A percentile compares a stretch with the other conserved stretches of the same genome.
Conservation (phyloP, 2,329 filamentous ascomycete genomes). For the Aspergillus quadricinctus region DNA sequence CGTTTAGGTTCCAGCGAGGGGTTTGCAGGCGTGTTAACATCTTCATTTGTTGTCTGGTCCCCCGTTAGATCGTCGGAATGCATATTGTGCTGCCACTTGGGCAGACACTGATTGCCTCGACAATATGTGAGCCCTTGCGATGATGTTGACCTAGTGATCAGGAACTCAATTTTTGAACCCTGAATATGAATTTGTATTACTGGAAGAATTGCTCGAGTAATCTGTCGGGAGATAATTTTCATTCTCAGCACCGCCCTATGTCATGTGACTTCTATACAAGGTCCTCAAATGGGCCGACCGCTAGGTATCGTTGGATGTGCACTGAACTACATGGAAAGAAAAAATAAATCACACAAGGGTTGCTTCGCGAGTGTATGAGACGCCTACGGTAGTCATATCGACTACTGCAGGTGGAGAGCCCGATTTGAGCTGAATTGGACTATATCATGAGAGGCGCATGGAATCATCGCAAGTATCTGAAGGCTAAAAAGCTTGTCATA, state of each 20-base stretch:
- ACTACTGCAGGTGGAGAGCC: background rate
- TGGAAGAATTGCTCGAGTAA: background rate
- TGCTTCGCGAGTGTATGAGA: background rate
- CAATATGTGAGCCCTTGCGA: background rate
- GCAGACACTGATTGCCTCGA: background rate
- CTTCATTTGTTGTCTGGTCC: background rate
- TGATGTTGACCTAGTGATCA: background rate
- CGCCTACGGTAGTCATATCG: background rate
- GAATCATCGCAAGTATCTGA: background rate
- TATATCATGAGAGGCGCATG: background rate
- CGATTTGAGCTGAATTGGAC: background rate
- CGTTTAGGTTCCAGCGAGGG: conserved; percentile 2
- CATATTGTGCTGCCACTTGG: background rate
- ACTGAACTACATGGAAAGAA: background rate
- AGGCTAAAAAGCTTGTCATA: background rate
- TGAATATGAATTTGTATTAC: background rate
- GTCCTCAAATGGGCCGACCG: background rate
- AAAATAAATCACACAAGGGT: background rate
- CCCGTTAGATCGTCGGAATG: background rate
- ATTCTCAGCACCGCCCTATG: background rate
- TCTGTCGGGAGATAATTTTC: background rate
- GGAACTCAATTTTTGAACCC: background rate
- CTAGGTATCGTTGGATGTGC: background rate
- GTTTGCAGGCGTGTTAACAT: background rate
- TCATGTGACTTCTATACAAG: conserved; percentile 1